Conservation (phyloP, 495 filamentous ascomycete species). For the Rhypophila decipiens region DNA sequence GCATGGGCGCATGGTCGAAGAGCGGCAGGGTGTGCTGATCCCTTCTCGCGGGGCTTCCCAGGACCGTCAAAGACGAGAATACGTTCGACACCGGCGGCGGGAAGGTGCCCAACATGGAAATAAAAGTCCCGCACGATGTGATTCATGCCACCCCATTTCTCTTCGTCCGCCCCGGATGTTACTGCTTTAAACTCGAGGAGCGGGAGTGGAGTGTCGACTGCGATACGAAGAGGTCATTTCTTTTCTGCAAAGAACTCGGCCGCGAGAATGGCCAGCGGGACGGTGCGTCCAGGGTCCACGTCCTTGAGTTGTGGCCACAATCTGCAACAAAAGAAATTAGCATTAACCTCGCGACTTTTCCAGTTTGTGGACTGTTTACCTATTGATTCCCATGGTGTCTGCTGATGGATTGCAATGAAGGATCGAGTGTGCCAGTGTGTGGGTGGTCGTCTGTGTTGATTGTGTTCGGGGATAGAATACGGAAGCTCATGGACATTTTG, state of each 20-base stretch:
- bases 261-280: background rate
- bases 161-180: background rate
- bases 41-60: background rate
- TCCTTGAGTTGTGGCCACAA: too few relatives aligned
- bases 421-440: too few relatives aligned
- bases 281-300: background rate
- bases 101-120: background rate
- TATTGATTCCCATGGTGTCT: too few relatives aligned
- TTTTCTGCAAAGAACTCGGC: background rate
- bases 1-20: background rate
- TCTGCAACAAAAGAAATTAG: too few relatives aligned
- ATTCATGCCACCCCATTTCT: background rate
- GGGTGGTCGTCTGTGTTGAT: too few relatives aligned
- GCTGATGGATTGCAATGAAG: too few relatives aligned
- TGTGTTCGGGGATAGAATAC: too few relatives aligned
- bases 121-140: conserved; percentile 1
- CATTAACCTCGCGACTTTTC: too few relatives aligned
- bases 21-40: background rate
- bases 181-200: background rate
- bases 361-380: too few relatives aligned
- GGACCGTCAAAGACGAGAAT: conserved; percentile 2
- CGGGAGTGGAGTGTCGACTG: background rate
- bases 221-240: background rate
- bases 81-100: background rate
- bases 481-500: too few relatives aligned